phyloP scores from a whole-genome alignment of 2,329 filamentous ascomycete species.

The Alternaria ventricosa region DNA sequence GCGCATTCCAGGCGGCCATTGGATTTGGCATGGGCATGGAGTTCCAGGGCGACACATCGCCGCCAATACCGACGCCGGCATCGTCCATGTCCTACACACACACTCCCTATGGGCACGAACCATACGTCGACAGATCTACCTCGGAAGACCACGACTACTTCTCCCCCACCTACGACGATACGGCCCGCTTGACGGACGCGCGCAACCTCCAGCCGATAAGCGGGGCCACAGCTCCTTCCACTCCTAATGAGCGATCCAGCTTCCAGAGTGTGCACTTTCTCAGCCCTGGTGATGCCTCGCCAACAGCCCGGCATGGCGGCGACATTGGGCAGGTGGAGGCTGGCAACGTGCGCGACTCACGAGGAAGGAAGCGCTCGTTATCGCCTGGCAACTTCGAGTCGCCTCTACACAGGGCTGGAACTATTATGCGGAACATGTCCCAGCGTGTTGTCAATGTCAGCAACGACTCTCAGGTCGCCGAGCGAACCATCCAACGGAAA shows the following conservation, averaged over 20 bases:
- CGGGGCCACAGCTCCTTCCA: slow-evolving; percentile 52
- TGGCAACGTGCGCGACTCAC: slow-evolving; percentile 34
- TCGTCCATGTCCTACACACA: slow-evolving; percentile 59
- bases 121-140: slow-evolving; percentile 49
- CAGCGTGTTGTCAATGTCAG: slow-evolving; percentile 97
- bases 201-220: slow-evolving; percentile 64
- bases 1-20: slow-evolving; percentile 58
- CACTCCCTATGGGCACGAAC: slow-evolving; percentile 29
- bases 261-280: slow-evolving; percentile 63
- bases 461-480: slow-evolving; percentile 84
- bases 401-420: slow-evolving; percentile 57
- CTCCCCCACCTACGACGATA: slow-evolving; percentile 62
- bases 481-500: slow-evolving; percentile 71
- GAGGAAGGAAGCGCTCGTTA: slow-evolving; percentile 57
- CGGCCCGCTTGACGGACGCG: slow-evolving; percentile 65
- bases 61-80: slow-evolving; percentile 30
- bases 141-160: slow-evolving; percentile 64
- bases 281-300: slow-evolving; percentile 49
- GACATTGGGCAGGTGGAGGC: slow-evolving; percentile 67
- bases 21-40: slow-evolving; percentile 55
- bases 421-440: slow-evolving; percentile 75
- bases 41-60: slow-evolving; percentile 51
- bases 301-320: slow-evolving; percentile 63
- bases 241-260: slow-evolving; percentile 51
- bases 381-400: slow-evolving; percentile 55